Percentiles rank a stretch among this genome's conserved stretches.
Evolutionary conservation across 805 yeast genomes (phyloP).

Genomic region (Lipomyces chichibuensis): DNA sequence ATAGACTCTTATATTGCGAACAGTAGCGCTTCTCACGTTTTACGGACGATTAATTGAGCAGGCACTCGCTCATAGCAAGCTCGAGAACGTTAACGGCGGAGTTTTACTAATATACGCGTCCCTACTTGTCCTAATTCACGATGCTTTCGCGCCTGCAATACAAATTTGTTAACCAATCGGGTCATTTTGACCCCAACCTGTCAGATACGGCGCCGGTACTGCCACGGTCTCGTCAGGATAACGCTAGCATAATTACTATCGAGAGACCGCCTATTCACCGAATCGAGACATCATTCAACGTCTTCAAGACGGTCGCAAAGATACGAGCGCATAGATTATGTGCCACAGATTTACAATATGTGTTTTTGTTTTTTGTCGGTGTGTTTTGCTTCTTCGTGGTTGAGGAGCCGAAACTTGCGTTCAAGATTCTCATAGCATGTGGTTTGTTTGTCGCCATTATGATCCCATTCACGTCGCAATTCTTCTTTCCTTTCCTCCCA

Average conservation of each 20-base stretch:
- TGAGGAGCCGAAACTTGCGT: conserved; percentile 40
- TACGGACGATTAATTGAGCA: not conserved
- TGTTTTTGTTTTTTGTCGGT: conserved; percentile 55
- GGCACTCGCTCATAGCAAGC: not conserved
- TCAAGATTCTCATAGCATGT: conserved; percentile 46
- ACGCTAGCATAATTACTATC: not conserved
- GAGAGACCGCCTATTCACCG: conserved; percentile 22
- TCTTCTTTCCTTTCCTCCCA: conserved; percentile 81
- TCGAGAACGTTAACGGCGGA: not conserved
- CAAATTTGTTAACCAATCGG: not conserved
- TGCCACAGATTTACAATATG: conserved; percentile 52
- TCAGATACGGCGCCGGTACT: not conserved
- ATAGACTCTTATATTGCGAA: not conserved
- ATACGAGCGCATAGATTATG: conserved; percentile 43
- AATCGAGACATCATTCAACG: conserved; percentile 34
- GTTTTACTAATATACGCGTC: not conserved
- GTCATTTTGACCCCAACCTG: not conserved
- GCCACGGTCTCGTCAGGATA: not conserved
- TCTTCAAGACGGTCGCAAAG: conserved; percentile 40
- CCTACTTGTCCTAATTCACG: not conserved
- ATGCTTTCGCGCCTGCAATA: not conserved
- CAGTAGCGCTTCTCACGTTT: not conserved
- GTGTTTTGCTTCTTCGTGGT: conserved; percentile 53
- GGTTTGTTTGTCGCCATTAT: conserved; percentile 61
- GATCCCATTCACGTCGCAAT: conserved; percentile 80